Evolutionary conservation across 2,329 filamentous ascomycete species (phyloP), one percentile per base, ranked within the genome.

Genomic region (Fusarium luffae): DNA sequence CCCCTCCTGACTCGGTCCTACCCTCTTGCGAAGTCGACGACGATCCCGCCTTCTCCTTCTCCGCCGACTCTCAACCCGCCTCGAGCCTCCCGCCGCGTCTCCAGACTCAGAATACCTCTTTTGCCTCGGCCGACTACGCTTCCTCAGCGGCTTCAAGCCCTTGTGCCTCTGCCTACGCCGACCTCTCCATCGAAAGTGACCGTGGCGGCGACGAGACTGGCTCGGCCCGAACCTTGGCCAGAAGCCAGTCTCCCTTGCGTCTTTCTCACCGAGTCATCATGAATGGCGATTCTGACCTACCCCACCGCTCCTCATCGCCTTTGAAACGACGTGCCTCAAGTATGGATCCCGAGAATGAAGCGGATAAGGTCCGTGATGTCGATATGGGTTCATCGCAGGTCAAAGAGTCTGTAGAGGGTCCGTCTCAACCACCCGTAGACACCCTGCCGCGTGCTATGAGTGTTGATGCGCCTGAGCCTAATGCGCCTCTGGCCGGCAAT

Each of bases 291-390:
- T 82, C 84, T 70, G 86, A 90, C 66, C 75, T 84, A 25, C 83
- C 85, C 62, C 85, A 89, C 46, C 85, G 89, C 72, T 89, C 89
- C 21, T 90, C 88, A 28, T 91, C 89, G 21, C 89, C 89, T 10
- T 78, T 90, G 59, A 91, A 91, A 79, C 84, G 89, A 75, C 84
- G 85, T 68, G 88, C 88, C 37, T 89, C 86, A 63, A 89, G 86
- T 75, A 88, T 89, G 86, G 86, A 88, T 55, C 83, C 82, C 51
- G 85, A 86, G 50, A 75, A 76, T 25, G 78, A 82, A 40, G 73
- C 77, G 56, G 77, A 80, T 63, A 77, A 78, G 57, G 77, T 77
- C 58, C 82, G 81, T 68, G 84, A 85, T 68, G 80, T 85, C 50
- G 83, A 85, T 64, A 84, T 85, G 83, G 74, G 78, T 54, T 72